Evolutionary conservation across 108 stramenopile species (phyloP), one percentile per base, ranked within the genome.

Genomic region (Phaeodactylum tricornutum): DNA sequence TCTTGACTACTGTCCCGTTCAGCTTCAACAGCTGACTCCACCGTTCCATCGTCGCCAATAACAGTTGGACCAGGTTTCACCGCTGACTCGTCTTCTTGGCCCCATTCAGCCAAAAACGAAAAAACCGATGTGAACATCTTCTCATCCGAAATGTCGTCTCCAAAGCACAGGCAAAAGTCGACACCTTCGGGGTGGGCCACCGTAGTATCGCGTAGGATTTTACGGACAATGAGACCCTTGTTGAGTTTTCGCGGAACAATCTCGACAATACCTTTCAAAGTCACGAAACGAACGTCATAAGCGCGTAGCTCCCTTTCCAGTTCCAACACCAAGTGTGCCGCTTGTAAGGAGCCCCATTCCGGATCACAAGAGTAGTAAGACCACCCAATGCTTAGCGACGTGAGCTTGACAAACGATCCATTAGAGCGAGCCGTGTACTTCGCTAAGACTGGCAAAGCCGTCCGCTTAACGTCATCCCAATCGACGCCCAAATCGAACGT

Each of bases 341-440:
- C 96, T 60, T 97, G 96, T 14, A 92, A 71, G 2, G 77, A 75
- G 7, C 96, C 98, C 96, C 96, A 99, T 49, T 99, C 98, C 1
- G 98, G 98, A 71, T 99, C 98, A 24, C 94, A 93, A 2, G 90
- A 81, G 69, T 95, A 97, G 61, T 96, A 98, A 22, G 87, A 85
- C 97, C 97, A 99, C 16, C 93, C 89, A 34, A 97, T 83, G 33
- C 93, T 91, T 29, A 84, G 87, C 25, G 90, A 72, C n/a, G 81
- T 91, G 19, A 92, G 59, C 40, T 87, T 92, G 11, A 89, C 89
- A 43, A 84, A 84, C 1, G 92, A 92, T 32, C 89, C 92, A 64
- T 93, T 94, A 32, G 92, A 85, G 32, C 93, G 64, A 16, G 93
- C 93, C 14, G 96, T 95, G 73, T 84, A 95, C 56, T 92, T 90